A percentile compares a stretch with the other conserved stretches of the same genome.
phyloP scores from a whole-genome alignment of 306 rosid genomes.

The Fragaria iinumae region DNA sequence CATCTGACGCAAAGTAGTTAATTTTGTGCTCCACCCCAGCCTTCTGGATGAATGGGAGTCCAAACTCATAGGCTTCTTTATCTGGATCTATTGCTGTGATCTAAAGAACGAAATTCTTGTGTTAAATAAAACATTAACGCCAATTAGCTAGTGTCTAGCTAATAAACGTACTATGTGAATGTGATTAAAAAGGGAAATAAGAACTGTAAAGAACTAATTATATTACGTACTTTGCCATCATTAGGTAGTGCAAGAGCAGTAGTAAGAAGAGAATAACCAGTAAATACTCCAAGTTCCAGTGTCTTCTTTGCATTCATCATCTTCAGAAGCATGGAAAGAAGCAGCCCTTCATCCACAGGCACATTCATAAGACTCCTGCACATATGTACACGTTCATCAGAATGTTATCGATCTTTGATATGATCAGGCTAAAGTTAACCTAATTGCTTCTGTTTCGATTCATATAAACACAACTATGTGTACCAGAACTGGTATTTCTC shows the following conservation, averaged over 20 bases:
- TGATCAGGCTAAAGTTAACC: no score
- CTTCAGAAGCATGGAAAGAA: constrained; percentile 49
- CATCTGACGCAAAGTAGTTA: constrained; percentile 40
- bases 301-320: constrained; percentile 61
- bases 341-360: constrained; percentile 50
- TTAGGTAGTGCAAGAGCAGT: constrained; percentile 59
- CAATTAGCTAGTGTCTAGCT: no score
- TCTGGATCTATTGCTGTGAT: constrained; percentile 44
- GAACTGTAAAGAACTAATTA: no score
- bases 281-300: constrained; percentile 58
- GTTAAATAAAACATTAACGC: no score
- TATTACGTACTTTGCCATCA: constrained; percentile 35
- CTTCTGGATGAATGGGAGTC: constrained; percentile 11
- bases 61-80: constrained; percentile 43
- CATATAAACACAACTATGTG: no score
- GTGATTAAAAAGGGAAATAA: no score
- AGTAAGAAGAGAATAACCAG: constrained; percentile 67
- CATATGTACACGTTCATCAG: neutral
- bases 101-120: constrained; percentile 7
- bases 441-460: neutral
- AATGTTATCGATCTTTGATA: neutral
- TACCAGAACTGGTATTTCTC: constrained; percentile 14
- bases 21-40: constrained; percentile 51
- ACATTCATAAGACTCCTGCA: constrained; percentile 48
- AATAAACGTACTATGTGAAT: no score